Conservation (phyloP, 2,329 filamentous ascomycete genomes). For the Cryphonectria nitschkei region DNA sequence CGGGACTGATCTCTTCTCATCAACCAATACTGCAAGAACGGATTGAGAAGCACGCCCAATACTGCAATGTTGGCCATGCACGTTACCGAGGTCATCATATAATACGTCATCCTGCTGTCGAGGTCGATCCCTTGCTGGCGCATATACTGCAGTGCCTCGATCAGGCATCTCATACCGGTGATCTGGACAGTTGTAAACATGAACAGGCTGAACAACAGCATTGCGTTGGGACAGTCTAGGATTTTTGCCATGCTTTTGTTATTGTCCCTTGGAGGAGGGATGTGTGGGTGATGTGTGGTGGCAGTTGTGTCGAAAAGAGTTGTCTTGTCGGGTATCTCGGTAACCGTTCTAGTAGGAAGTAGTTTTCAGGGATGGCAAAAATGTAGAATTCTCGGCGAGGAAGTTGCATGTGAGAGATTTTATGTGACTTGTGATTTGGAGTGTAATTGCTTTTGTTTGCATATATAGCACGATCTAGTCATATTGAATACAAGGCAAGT, state of each 20-base stretch:
- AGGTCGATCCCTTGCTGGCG: background rate
- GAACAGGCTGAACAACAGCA: background rate
- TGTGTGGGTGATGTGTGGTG: background rate
- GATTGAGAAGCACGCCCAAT: background rate
- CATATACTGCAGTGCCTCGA: slow-evolving; percentile 8
- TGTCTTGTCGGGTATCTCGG: background rate
- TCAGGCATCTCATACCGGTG: slow-evolving; percentile 7
- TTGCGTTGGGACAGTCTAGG: background rate
- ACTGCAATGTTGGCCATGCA: background rate
- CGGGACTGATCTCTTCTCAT: background rate
- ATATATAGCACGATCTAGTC: too few relatives aligned
- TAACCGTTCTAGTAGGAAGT: too few relatives aligned
- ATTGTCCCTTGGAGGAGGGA: background rate
- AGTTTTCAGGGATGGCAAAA: background rate
- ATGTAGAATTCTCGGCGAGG: background rate
- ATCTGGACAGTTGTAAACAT: slow-evolving; percentile 3
- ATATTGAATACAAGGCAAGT: background rate
- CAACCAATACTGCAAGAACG: slow-evolving; percentile 1
- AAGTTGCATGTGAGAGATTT: background rate
- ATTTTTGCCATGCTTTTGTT: too few relatives aligned
- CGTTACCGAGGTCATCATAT: background rate
- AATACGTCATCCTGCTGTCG: background rate
- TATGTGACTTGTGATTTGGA: background rate
- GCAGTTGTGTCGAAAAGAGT: too few relatives aligned
- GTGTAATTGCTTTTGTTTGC: background rate